Base-by-base conservation (phyloP, 257 asterid species). In the Catharanthus roseus region DNA sequence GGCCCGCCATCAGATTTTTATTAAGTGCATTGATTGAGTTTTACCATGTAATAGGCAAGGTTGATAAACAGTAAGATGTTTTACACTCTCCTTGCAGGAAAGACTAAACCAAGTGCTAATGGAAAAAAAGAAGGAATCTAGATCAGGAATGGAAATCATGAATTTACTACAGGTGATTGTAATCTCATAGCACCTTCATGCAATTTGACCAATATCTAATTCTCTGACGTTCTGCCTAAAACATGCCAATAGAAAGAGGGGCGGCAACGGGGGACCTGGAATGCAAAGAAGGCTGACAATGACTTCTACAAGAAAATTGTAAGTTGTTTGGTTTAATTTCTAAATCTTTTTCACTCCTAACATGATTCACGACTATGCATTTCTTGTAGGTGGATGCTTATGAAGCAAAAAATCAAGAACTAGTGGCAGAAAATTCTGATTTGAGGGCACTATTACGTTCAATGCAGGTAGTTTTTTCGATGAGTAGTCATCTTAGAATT, bases 201-300 rank as follows among this genome's bases (percentile, higher is more conserved):
- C 67, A 55, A 47, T 44, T 65, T 56, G 44, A 21, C 72, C 44
- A n/a, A 28, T 67, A 64, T 31, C 42, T 29, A 13, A n/a, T 62
- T 65, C 29, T 38, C 68, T 80, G 39, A 72, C 45, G 75, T 67
- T 62, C 55, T 58, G 71, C n/a, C 42, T 63, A 65, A 53, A 65
- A 42, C 74, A 36, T 81, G 71, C 54, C 73, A 63, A 85, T 68
- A 91, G 99, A 95, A 95, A 91, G 99, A 95, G 84, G 97, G 97
- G 82, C 82, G 96, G 74, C 97, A 91, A 76, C 96, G 99, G 63
- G 99, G 99, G 76, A 95, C 97, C 60, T 93, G 99, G 99, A 91
- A 82, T 63, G 90, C 86, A 45, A 95, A 91, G 83, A 91, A 95
- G 80, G 81, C 96, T 67, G 99, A 95, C 76, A 85, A 74, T 71